Conservation (phyloP, 495 filamentous ascomycete genomes). For the Massariosphaeria phaeospora region DNA sequence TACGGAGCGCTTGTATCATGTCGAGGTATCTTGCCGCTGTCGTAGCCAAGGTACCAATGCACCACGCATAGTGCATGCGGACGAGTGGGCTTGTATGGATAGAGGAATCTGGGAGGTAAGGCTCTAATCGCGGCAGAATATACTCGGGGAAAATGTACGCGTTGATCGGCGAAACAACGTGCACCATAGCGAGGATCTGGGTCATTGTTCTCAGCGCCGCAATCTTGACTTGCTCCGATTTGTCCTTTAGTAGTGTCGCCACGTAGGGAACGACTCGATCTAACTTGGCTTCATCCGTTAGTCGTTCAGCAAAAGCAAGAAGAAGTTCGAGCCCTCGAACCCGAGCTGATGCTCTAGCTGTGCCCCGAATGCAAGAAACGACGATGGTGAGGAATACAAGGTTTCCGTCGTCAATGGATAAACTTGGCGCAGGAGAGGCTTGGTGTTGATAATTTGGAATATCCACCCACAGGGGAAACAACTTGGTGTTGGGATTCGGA, state of each 20-base stretch:
- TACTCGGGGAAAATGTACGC: conserved; percentile 95
- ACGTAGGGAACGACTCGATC: conserved; percentile 91
- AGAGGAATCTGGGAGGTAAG: conserved; percentile 57
- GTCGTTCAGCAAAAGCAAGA: conserved; percentile 81
- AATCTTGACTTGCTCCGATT: conserved; percentile 73
- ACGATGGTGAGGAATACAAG: conserved; percentile 87
- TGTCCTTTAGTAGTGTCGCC: conserved; percentile 73
- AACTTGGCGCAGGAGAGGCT: conserved; percentile 41
- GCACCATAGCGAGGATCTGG: conserved; percentile 81
- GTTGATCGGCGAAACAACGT: conserved; percentile 86
- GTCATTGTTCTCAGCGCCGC: conserved; percentile 80
- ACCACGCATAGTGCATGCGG: conserved; percentile 86
- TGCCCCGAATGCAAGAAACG: conserved; percentile 81
- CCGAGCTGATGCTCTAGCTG: conserved; percentile 77
- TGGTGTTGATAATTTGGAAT: conserved; percentile 77
- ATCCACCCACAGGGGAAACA: conserved; percentile 77
- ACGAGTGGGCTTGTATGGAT: conserved; percentile 59
- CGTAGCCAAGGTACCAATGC: conserved; percentile 85
- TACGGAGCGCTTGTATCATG: conserved; percentile 80
- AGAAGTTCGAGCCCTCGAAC: conserved; percentile 89
- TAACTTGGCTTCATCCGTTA: conserved; percentile 94
- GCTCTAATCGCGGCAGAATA: conserved; percentile 75
- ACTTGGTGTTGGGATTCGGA: conserved; percentile 29
- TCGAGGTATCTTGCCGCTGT: conserved; percentile 81
- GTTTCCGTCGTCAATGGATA: conserved; percentile 74